Conservation (phyloP, 176 grass and related monocot species). For the Oryza rufipogon region DNA sequence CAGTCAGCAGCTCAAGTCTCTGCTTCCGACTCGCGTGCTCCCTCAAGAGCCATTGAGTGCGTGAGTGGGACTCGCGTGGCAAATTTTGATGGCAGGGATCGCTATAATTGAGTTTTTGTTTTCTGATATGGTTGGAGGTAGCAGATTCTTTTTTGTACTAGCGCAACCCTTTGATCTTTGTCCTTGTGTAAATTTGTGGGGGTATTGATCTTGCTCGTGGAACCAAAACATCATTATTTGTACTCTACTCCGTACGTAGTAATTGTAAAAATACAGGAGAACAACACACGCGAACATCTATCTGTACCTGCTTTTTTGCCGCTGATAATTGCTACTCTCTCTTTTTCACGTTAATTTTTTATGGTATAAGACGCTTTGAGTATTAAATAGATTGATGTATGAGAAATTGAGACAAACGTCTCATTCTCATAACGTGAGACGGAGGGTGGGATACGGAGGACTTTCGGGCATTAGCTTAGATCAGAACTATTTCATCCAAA, state of each 20-base stretch:
- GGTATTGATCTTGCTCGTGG: background rate
- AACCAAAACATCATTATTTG: background rate
- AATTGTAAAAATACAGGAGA: conserved; percentile 35
- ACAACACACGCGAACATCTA: background rate
- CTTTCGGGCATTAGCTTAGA: no score
- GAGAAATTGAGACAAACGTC: no score
- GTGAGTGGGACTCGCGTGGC: background rate
- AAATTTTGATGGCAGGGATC: background rate
- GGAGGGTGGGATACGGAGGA: no score
- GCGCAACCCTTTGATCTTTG: conserved; percentile 2
- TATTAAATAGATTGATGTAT: no score
- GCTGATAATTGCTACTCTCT: no score
- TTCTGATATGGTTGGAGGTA: conserved; percentile 22
- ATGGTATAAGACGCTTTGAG: no score
- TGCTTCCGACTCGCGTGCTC: conserved; percentile 38
- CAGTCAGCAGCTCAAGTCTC: conserved; percentile 38
- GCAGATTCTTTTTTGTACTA: conserved; percentile 33
- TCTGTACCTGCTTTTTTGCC: conserved; percentile 14
- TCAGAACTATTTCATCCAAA: no score
- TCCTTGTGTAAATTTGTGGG: conserved; percentile 24
- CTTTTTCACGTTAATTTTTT: no score
- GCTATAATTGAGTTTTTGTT: background rate
- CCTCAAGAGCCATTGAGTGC: conserved; percentile 26
- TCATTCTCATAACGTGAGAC: no score
- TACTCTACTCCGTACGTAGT: background rate